Evolutionary conservation across 352 stramenopile species (phyloP), one percentile per base, ranked within the genome.

Genomic region (Phytophthora sojae): DNA sequence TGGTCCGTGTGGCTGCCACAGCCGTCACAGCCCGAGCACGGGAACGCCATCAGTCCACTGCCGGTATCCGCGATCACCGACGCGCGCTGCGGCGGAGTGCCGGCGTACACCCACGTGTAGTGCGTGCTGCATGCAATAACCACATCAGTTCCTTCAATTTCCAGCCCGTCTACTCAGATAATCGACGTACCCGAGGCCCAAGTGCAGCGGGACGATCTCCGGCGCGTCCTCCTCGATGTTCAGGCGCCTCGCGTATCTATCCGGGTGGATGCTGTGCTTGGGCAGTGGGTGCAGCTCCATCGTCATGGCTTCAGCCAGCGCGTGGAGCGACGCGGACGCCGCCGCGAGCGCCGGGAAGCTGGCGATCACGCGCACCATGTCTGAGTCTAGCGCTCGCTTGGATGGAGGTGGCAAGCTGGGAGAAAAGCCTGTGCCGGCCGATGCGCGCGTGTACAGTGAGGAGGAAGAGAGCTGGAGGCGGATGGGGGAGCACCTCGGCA

Each of bases 31-130:
- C 76, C 87, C 0, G 87, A 89, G 79, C 89, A 96, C 14, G 89
- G 89, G 57, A 96, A 92, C 15, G 89, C 89, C 69, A 92, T 90
- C 42, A 94, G 73, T 52, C 73, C 77, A 68, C 88, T 95, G 37
- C 89, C 89, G 3, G 89, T 96, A 69, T 96, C 89, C 0, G 84
- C 79, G 70, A 96, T 95, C 65, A 96, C 86, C 2, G 88, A 95
- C 32, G 87, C 85, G 67, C 89, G 76, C 65, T 96, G 89, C 4
- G 89, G 88, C 3, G 89, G 89, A 7, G 85, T 92, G 21, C 89
- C 89, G 19, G 78, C 85, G 71, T 95, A 95, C 15, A 95, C 80
- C 88, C 86, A 94, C 21, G 89, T 88, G 54, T 95, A 96, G 64
- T 96, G 89, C 19, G 89, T 96, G 3, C 89, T 93, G 23, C 32